These are phyloP conservation scores for Magnusiomyces suaveolens DNA, from an alignment of 1,139 yeast species.

Conservation along the genomic window DNA sequence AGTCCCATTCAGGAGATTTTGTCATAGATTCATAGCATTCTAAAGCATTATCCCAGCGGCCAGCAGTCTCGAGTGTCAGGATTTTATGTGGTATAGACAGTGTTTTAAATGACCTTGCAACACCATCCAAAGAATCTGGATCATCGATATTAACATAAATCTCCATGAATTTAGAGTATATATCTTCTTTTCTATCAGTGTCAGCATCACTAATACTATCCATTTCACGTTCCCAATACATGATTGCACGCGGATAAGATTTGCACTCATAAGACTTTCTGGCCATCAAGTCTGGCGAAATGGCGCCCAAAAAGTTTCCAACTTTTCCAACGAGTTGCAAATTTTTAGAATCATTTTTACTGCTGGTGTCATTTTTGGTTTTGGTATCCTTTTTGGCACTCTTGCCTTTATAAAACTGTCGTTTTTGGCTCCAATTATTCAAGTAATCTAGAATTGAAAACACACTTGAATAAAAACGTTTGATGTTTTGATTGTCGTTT, in stretches of 20 bases:
- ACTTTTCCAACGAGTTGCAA: constrained; percentile 17
- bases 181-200: constrained; percentile 26
- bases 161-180: constrained; percentile 42
- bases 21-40: constrained; percentile 72
- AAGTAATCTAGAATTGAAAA: constrained; percentile 77
- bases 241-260: constrained; percentile 80
- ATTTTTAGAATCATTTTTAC: constrained; percentile 13
- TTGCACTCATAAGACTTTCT: constrained; percentile 72
- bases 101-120: constrained; percentile 62
- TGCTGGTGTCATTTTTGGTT: neutral
- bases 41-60: constrained; percentile 80
- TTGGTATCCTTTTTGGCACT: constrained; percentile 2
- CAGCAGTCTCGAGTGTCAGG: constrained; percentile 71
- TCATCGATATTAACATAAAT: constrained; percentile 86
- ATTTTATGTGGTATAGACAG: constrained; percentile 63
- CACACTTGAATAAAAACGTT: constrained; percentile 45
- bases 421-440: constrained; percentile 57
- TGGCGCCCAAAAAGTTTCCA: constrained; percentile 41
- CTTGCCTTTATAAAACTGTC: constrained; percentile 18
- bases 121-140: constrained; percentile 83
- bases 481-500: constrained; percentile 40
- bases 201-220: constrained; percentile 26
- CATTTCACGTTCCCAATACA: constrained; percentile 52
- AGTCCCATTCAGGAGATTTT: constrained; percentile 29
- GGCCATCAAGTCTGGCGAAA: constrained; percentile 68